phyloP scores from a whole-genome alignment of 2,329 filamentous ascomycete genomes.

The Claviceps fusiformis region DNA sequence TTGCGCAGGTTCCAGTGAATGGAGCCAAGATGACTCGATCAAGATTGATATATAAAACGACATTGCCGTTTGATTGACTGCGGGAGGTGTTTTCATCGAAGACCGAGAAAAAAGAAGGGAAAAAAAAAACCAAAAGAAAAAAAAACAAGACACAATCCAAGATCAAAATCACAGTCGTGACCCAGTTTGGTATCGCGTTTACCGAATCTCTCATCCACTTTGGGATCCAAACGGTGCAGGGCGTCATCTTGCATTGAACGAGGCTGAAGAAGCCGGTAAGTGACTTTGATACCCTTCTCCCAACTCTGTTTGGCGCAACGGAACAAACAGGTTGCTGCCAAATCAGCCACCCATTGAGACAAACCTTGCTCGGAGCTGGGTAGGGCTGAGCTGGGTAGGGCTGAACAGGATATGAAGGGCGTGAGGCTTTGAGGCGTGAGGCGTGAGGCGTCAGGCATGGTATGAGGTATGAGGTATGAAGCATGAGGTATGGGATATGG shows the following conservation, averaged over 20 bases:
- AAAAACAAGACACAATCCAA: too few species aligned
- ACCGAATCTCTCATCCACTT: too few species aligned
- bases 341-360: background rate
- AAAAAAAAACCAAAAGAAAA: background rate
- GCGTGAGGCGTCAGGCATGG: too few species aligned
- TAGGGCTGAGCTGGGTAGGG: background rate
- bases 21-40: slow-evolving; percentile 7
- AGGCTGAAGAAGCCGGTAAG: slow-evolving; percentile 1
- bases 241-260: background rate
- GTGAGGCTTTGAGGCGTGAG: too few species aligned
- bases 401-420: too few species aligned
- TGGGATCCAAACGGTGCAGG: too few species aligned
- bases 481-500: too few species aligned
- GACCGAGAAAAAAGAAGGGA: too few species aligned
- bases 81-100: background rate
- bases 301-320: background rate
- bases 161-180: too few species aligned
- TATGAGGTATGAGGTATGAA: too few species aligned
- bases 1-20: slow-evolving; percentile 6
- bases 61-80: too few species aligned
- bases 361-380: background rate
- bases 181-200: too few species aligned
- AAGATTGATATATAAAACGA: background rate
- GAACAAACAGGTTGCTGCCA: background rate
- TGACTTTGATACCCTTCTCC: background rate